Conservation (phyloP, 805 yeast genomes). For the Spathaspora girioi region DNA sequence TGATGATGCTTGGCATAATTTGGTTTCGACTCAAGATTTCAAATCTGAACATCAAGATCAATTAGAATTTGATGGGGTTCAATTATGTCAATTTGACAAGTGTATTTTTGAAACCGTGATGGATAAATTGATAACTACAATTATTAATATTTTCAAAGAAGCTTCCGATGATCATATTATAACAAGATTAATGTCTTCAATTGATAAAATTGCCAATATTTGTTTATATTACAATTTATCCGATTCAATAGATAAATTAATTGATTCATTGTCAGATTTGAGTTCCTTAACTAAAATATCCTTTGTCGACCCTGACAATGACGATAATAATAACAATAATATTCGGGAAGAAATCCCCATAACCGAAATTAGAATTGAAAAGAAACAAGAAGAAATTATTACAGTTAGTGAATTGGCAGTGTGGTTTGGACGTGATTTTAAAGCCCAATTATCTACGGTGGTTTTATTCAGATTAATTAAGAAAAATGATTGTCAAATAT, state of each 20-base stretch:
- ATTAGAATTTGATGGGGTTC: background rate
- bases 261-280: conserved; percentile 63
- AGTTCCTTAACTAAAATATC: conserved; percentile 47
- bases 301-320: conserved; percentile 4
- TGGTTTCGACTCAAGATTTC: conserved; percentile 47
- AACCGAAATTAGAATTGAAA: conserved; percentile 47
- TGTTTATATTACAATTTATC: conserved; percentile 61
- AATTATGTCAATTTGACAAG: conserved; percentile 58
- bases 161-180: conserved; percentile 90
- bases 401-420: conserved; percentile 81
- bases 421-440: conserved; percentile 83
- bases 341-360: conserved; percentile 40
- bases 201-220: conserved; percentile 79
- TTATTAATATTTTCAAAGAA: conserved; percentile 75
- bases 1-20: conserved; percentile 78
- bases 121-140: conserved; percentile 62
- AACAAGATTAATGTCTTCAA: conserved; percentile 79
- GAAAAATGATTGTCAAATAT: conserved; percentile 48
- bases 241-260: conserved; percentile 59
- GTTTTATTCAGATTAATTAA: conserved; percentile 76
- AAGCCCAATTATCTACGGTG: conserved; percentile 86
- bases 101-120: conserved; percentile 65
- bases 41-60: conserved; percentile 23
- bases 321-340: conserved; percentile 14
- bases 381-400: conserved; percentile 48